Base-by-base conservation (phyloP, 2,329 filamentous ascomycete species). In the Paecilomyces sp. region DNA sequence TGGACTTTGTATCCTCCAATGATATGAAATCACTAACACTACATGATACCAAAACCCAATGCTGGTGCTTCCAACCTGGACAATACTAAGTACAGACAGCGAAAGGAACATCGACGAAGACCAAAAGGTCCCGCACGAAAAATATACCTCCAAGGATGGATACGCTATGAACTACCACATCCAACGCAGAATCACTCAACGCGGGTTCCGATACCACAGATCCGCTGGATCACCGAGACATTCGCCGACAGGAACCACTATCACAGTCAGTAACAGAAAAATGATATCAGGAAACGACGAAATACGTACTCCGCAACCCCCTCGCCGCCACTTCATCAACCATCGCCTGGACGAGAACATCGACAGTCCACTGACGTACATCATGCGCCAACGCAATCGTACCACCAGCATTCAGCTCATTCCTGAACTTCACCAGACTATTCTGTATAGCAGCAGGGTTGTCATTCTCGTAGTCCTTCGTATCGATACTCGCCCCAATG, bases 211-310 rank as follows among this genome's bases (percentile, higher is more conserved):
- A 65, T 85, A 85, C 83, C 83, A 85, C 62, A 80, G 77, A 15
- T 69, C 73, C n/a, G 61, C 61, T 7, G 81, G 70, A 59, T 86
- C 83, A 0, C 79, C 79, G 15, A 86, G 74, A 60, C 84, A 87
- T 61, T 85, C 81, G 0, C 83, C 84, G 3, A 85, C 79, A 1
- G 83, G 83, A 30, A 83, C 81, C 52, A 79, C 78, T 67, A 64
- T 64, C 25, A 60, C 28, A 15, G 55, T 54, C 34, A 58, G 51
- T 57, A 36, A 4, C 1, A 24, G 18, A 25, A 53, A 51, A 28
- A 34, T 12, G 30, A 41, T 11, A 18, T 33, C 2, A 25, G 9
- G 50, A 9, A 41, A 58, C 36, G 13, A 55, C 30, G 28, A 33
- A 13, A 55, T 47, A 66, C 71, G 34, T 65, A 74, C 71, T 61